These are phyloP conservation scores for Yamagishiella unicocca DNA, from an alignment of 139 green algal genomes.

Conservation along the genomic window DNA sequence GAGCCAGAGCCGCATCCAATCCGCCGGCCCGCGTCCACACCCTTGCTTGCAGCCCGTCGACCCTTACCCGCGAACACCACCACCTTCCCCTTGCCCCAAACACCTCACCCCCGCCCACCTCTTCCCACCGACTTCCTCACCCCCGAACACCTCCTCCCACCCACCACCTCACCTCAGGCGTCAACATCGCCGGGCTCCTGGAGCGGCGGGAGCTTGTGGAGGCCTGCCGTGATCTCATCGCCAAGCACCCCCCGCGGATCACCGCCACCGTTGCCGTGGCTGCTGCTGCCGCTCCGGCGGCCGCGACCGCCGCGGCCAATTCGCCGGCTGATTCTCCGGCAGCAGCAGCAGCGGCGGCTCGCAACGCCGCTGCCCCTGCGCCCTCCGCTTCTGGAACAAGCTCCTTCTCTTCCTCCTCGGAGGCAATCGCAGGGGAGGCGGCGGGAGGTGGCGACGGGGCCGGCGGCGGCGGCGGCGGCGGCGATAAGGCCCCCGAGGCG, in stretches of 20 bases:
- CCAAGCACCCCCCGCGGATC: conserved; percentile 2
- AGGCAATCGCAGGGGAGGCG: neutral
- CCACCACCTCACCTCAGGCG: neutral
- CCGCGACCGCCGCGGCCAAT: neutral
- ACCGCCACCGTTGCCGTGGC: neutral
- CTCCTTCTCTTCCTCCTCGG: neutral
- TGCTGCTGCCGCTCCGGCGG: neutral
- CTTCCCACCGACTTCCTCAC: too few species aligned
- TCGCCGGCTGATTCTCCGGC: neutral
- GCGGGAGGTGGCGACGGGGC: neutral
- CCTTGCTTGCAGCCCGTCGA: too few species aligned
- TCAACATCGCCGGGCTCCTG: conserved; percentile 33
- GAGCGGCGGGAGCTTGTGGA: conserved; percentile 48
- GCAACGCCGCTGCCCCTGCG: neutral
- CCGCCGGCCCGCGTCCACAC: too few species aligned
- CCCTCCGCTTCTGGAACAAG: neutral
- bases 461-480: neutral
- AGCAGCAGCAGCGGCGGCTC: neutral
- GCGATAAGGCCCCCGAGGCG: neutral
- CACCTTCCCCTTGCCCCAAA: too few species aligned
- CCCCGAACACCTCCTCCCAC: neutral
- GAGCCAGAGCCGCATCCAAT: too few species aligned
- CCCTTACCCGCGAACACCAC: too few species aligned
- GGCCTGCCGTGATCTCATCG: neutral
- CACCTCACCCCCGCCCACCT: too few species aligned